Conservation (phyloP, 768 basidiomycete genomes). For the Cystobasidium ongulense region DNA sequence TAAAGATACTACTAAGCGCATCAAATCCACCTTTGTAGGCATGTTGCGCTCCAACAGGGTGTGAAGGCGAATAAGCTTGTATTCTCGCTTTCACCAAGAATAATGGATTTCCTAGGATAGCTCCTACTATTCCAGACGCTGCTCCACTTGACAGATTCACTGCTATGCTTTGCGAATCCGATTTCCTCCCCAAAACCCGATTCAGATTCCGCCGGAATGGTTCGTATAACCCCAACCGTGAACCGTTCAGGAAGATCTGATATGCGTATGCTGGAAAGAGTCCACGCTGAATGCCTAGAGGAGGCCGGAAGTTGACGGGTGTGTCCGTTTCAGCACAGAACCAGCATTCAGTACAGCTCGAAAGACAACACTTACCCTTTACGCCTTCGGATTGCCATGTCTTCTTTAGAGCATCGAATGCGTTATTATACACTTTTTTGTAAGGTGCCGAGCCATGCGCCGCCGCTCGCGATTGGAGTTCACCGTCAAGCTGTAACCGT, state of each 20-base stretch:
- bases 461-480: conserved; percentile 53
- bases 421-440: conserved; percentile 74
- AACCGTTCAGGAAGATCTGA: conserved; percentile 62
- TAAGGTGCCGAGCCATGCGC: background rate
- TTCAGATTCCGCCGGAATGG: conserved; percentile 72
- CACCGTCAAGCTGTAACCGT: conserved; percentile 89
- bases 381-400: conserved; percentile 41
- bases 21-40: conserved; percentile 75
- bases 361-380: conserved; percentile 5
- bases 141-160: conserved; percentile 84
- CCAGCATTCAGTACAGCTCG: no score
- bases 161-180: conserved; percentile 59
- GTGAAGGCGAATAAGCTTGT: conserved; percentile 93
- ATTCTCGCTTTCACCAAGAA: conserved; percentile 96
- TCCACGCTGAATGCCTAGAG: conserved; percentile 70
- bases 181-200: conserved; percentile 55
- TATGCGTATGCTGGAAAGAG: conserved; percentile 73
- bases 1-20: conserved; percentile 70
- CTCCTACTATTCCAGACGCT: conserved; percentile 75
- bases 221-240: conserved; percentile 74
- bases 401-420: conserved; percentile 63
- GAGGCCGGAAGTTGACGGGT: background rate
- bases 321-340: no score
- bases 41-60: conserved; percentile 92
- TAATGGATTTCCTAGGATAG: conserved; percentile 68